phyloP scores from a whole-genome alignment of 805 yeast species.

The Starmerella cellae region DNA sequence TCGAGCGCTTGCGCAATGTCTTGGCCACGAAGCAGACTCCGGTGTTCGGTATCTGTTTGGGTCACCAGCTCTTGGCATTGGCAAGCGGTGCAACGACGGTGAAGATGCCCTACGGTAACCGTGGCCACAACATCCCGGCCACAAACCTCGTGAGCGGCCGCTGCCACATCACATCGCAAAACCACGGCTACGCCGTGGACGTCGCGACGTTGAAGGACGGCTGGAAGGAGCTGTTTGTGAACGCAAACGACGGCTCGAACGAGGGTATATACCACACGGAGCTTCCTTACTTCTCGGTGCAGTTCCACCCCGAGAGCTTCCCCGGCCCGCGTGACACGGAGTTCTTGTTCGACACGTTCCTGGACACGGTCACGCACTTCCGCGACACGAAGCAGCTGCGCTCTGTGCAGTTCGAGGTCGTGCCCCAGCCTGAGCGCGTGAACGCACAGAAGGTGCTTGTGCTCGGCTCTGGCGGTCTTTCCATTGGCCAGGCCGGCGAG shows the following conservation, averaged over 20 bases:
- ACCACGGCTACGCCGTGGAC: constrained; percentile 97
- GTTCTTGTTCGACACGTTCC: constrained; percentile 86
- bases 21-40: constrained; percentile 65
- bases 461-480: constrained; percentile 94
- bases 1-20: constrained; percentile 44
- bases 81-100: constrained; percentile 89
- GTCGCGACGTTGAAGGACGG: constrained; percentile 54
- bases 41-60: constrained; percentile 93
- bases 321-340: constrained; percentile 99
- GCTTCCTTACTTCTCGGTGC: constrained; percentile 90
- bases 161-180: constrained; percentile 97
- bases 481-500: constrained; percentile 99
- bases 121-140: constrained; percentile 98
- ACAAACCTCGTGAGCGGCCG: constrained; percentile 80
- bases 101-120: constrained; percentile 93
- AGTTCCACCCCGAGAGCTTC: constrained; percentile 95
- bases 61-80: constrained; percentile 91
- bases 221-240: constrained; percentile 90
- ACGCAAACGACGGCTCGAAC: constrained; percentile 93
- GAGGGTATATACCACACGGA: constrained; percentile 92
- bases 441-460: constrained; percentile 83
- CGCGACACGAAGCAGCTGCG: constrained; percentile 37
- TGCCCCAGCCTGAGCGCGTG: constrained; percentile 29
- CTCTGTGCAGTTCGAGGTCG: constrained; percentile 64
- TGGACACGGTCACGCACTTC: constrained; percentile 56